Evolutionary conservation across 2,329 filamentous ascomycete species (phyloP).

Genomic region (Myrmaecium sp.): DNA sequence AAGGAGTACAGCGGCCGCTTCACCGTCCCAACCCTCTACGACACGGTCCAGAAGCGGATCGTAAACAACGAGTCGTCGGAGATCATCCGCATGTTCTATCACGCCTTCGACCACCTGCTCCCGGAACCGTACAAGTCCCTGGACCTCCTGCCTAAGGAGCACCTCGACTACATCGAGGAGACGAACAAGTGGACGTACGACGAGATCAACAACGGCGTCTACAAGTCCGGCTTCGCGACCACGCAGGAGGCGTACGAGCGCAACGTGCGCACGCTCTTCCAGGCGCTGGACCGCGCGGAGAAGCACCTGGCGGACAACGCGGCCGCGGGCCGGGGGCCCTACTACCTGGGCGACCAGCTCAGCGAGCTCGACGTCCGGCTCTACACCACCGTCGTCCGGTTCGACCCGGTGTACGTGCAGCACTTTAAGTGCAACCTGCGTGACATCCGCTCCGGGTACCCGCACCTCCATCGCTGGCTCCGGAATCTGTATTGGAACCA

Average conservation of each 20-base stretch:
- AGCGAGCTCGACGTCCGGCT: conserved; percentile 35
- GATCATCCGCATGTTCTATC: conserved; percentile 80
- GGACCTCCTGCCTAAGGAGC: conserved; percentile 27
- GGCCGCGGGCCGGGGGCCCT: too few species aligned
- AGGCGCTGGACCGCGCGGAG: conserved; percentile 31
- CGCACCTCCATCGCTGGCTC: conserved; percentile 65
- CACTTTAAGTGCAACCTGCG: conserved; percentile 67
- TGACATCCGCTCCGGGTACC: conserved; percentile 73
- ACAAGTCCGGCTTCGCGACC: conserved; percentile 35
- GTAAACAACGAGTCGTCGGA: conserved; percentile 88
- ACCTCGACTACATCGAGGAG: conserved; percentile 28
- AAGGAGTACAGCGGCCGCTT: conserved; percentile 60
- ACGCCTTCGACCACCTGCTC: conserved; percentile 52
- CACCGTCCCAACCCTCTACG: conserved; percentile 76
- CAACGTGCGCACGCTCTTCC: conserved; percentile 29
- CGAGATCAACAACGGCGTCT: conserved; percentile 35
- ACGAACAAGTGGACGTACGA: conserved; percentile 37
- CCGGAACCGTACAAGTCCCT: conserved; percentile 26
- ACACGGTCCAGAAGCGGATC: conserved; percentile 57
- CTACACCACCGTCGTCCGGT: conserved; percentile 44
- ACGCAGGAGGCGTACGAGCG: conserved; percentile 33
- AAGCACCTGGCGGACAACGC: conserved; percentile 21
- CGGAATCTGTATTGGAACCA: conserved; percentile 70
- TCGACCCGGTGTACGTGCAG: conserved; percentile 37
- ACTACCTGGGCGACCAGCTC: conserved; percentile 37